Conservation (phyloP, 768 basidiomycete genomes). For the Chlorophyllum brunneum region DNA sequence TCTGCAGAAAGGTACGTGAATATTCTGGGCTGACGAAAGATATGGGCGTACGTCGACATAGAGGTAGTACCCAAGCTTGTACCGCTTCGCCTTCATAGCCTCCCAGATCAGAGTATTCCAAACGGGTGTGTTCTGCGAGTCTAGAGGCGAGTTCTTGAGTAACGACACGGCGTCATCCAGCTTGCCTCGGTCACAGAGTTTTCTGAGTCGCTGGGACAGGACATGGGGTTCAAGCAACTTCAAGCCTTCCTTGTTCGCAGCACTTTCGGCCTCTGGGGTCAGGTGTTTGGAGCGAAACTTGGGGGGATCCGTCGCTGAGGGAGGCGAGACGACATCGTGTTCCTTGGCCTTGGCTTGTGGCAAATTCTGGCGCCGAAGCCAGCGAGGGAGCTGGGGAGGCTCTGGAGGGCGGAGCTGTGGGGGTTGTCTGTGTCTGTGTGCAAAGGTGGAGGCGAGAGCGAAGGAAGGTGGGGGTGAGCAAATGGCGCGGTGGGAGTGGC, state of each 20-base stretch:
- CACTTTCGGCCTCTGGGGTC: not conserved
- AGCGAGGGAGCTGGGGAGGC: constrained; percentile 28
- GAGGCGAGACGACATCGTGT: not conserved
- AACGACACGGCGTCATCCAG: constrained; percentile 60
- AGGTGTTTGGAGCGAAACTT: constrained; percentile 38
- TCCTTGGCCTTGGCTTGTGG: constrained; percentile 11
- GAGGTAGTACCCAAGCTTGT: constrained; percentile 58
- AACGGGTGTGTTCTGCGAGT: constrained; percentile 68
- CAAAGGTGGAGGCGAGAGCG: not conserved
- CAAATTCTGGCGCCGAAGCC: constrained; percentile 25
- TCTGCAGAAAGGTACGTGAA: constrained; percentile 37
- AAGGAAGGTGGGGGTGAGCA: not conserved
- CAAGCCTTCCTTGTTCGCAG: constrained; percentile 23
- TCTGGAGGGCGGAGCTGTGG: too few species aligned
- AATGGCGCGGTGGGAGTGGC: not conserved
- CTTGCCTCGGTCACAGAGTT: constrained; percentile 49
- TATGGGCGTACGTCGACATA: constrained; percentile 58
- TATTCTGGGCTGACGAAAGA: constrained; percentile 5
- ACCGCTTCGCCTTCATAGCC: constrained; percentile 52
- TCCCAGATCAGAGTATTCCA: constrained; percentile 81
- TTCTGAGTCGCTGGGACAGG: constrained; percentile 55
- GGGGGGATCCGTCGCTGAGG: constrained; percentile 8
- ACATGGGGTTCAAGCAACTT: constrained; percentile 58
- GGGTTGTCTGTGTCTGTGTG: too few species aligned
- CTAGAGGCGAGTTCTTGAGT: constrained; percentile 66